A percentile compares a stretch with the other conserved stretches of the same genome.
These are phyloP conservation scores for Calonectria pauciramosa DNA, from an alignment of 2,329 filamentous ascomycete species.

Conservation along the genomic window DNA sequence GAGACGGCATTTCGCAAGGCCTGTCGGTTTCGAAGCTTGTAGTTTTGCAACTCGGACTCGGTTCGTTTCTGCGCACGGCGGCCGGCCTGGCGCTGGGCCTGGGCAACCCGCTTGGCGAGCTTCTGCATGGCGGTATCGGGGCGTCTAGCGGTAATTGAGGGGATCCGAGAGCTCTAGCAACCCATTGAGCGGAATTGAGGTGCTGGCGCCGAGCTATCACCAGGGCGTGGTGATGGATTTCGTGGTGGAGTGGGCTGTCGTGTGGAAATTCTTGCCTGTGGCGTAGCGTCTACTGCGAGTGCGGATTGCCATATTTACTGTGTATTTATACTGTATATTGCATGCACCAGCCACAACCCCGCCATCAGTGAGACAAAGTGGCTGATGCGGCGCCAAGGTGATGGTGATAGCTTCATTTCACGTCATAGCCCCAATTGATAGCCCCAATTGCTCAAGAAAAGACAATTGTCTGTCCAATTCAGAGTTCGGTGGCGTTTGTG, in stretches of 20 bases:
- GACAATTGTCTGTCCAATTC: not conserved
- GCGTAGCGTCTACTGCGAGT: conserved; percentile 39
- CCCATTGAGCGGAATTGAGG: conserved; percentile 43
- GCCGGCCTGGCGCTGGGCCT: conserved; percentile 75
- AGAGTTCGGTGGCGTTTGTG: not conserved
- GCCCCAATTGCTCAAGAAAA: not conserved
- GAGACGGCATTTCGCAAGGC: conserved; percentile 47
- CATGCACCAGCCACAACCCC: conserved; percentile 10
- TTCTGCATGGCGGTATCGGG: conserved; percentile 72
- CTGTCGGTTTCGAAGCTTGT: conserved; percentile 49
- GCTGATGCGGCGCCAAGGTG: not conserved
- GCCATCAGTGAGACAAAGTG: not conserved
- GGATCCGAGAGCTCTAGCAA: conserved; percentile 38
- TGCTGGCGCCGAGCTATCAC: conserved; percentile 42
- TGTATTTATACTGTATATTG: conserved; percentile 28
- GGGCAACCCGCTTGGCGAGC: conserved; percentile 74
- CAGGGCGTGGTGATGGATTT: conserved; percentile 40
- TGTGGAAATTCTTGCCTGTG: conserved; percentile 46
- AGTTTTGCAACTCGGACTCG: conserved; percentile 49
- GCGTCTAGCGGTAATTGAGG: conserved; percentile 25
- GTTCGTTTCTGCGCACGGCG: conserved; percentile 59
- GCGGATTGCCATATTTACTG: not conserved
- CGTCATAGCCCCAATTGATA: not conserved
- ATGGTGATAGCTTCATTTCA: conserved; percentile 23
- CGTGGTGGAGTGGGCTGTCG: conserved; percentile 41